phyloP scores from a whole-genome alignment of 768 basidiomycete genomes.

The Mycena floridula region DNA sequence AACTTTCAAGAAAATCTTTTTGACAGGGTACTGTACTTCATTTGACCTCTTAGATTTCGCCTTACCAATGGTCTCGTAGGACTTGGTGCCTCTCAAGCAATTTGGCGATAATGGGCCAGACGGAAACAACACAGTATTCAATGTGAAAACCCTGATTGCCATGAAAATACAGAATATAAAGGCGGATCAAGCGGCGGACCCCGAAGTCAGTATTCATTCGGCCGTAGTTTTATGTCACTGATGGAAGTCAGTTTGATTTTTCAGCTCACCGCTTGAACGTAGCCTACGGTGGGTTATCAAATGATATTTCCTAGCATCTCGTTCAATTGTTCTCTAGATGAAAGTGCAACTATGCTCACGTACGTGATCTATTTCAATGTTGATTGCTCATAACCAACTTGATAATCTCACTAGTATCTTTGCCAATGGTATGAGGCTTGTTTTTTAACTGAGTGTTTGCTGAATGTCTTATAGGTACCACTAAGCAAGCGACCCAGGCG shows the following conservation, averaged over 20 bases:
- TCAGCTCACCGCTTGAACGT: neutral
- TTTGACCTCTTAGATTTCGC: no score
- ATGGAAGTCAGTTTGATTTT: conserved; percentile 1
- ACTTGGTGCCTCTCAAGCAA: conserved; percentile 6
- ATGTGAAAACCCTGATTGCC: conserved; percentile 7
- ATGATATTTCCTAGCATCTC: no score
- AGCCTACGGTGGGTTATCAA: conserved; percentile 3
- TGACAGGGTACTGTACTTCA: conserved; percentile 4
- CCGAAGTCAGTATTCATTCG: conserved; percentile 1
- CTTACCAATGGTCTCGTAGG: conserved; percentile 2
- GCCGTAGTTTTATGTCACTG: neutral
- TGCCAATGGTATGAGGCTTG: conserved; percentile 1
- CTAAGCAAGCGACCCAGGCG: conserved; percentile 7
- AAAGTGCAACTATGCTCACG: no score
- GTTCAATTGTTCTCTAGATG: no score
- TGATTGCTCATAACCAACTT: no score
- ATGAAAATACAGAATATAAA: conserved; percentile 8
- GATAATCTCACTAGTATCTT: no score
- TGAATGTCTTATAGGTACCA: conserved; percentile 7
- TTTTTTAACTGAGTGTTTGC: conserved; percentile 2
- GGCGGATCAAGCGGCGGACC: conserved; percentile 8
- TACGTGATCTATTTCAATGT: no score
- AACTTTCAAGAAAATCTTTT: conserved; percentile 6
- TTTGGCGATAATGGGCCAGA: conserved; percentile 8
- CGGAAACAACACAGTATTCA: conserved; percentile 8